A percentile compares a stretch with the other conserved stretches of the same genome.
Conservation (phyloP, 2,329 filamentous ascomycete genomes). For the Epichloe baconii region DNA sequence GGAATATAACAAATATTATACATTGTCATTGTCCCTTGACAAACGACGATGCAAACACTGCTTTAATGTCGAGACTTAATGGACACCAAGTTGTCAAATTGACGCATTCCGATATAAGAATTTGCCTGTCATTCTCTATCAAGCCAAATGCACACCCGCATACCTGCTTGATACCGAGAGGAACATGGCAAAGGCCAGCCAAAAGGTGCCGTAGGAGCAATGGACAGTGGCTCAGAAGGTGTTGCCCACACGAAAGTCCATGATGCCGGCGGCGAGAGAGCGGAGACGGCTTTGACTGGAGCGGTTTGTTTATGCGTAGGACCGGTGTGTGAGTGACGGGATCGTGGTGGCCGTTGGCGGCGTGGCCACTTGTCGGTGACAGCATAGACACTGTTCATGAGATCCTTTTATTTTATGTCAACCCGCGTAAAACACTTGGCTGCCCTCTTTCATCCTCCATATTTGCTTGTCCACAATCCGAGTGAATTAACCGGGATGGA, state of each 20-base stretch:
- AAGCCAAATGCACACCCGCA: conserved; percentile 14
- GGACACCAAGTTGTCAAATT: no score
- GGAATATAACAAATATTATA: neutral
- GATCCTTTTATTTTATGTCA: neutral
- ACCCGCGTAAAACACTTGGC: neutral
- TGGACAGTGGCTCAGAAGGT: conserved; percentile 31
- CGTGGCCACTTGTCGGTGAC: neutral
- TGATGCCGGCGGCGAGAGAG: conserved; percentile 42
- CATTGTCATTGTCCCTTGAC: neutral
- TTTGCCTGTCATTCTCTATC: no score
- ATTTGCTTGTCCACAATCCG: no score
- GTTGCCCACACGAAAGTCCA: conserved; percentile 41
- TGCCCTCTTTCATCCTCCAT: neutral
- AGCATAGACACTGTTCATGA: no score
- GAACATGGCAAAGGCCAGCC: conserved; percentile 36
- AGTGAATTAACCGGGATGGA: neutral
- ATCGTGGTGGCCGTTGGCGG: neutral
- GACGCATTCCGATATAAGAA: no score
- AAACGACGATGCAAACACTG: neutral
- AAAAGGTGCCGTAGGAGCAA: no score
- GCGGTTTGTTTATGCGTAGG: conserved; percentile 29
- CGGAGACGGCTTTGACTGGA: conserved; percentile 18
- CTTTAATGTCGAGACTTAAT: no score
- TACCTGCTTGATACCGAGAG: conserved; percentile 39
- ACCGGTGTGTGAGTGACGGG: conserved; percentile 16